phyloP scores from a whole-genome alignment of 2,329 filamentous ascomycete genomes.

The Neoarthrinium moseri region DNA sequence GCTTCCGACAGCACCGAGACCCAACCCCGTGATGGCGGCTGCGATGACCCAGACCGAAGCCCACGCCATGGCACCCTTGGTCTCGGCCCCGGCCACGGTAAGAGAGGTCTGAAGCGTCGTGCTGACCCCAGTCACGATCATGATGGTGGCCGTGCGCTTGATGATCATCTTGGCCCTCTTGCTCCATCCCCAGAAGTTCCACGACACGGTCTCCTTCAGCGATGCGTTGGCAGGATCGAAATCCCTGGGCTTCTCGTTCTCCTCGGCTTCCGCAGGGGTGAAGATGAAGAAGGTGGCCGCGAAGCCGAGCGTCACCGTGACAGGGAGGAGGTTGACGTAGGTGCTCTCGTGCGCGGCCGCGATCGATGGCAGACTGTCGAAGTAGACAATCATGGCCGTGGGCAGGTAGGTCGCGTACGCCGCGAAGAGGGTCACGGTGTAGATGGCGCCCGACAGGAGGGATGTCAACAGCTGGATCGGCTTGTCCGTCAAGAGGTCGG shows the following conservation, averaged over 20 bases:
- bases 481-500: slow-evolving; percentile 63
- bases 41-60: slow-evolving; percentile 73
- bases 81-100: slow-evolving; percentile 69
- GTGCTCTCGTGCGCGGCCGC: slow-evolving; percentile 64
- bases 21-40: slow-evolving; percentile 56
- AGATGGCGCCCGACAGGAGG: slow-evolving; percentile 69
- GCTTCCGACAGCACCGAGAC: slow-evolving; percentile 50
- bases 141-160: slow-evolving; percentile 60
- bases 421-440: slow-evolving; percentile 69
- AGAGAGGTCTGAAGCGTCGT: slow-evolving; percentile 65
- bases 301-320: slow-evolving; percentile 58
- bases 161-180: slow-evolving; percentile 62
- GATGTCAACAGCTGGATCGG: slow-evolving; percentile 64
- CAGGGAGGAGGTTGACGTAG: slow-evolving; percentile 60
- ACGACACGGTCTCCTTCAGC: slow-evolving; percentile 67
- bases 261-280: slow-evolving; percentile 57
- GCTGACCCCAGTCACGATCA: slow-evolving; percentile 55
- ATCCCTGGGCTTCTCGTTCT: slow-evolving; percentile 44
- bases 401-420: slow-evolving; percentile 72
- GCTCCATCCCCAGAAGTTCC: slow-evolving; percentile 71
- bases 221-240: slow-evolving; percentile 67
- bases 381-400: slow-evolving; percentile 70
- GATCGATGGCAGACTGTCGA: slow-evolving; percentile 69
- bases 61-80: slow-evolving; percentile 69
- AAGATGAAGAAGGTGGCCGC: slow-evolving; percentile 79